Evolutionary conservation across 139 green algal species (phyloP), one percentile per base, ranked within the genome.

Genomic region (Ettlia oleoabundans): DNA sequence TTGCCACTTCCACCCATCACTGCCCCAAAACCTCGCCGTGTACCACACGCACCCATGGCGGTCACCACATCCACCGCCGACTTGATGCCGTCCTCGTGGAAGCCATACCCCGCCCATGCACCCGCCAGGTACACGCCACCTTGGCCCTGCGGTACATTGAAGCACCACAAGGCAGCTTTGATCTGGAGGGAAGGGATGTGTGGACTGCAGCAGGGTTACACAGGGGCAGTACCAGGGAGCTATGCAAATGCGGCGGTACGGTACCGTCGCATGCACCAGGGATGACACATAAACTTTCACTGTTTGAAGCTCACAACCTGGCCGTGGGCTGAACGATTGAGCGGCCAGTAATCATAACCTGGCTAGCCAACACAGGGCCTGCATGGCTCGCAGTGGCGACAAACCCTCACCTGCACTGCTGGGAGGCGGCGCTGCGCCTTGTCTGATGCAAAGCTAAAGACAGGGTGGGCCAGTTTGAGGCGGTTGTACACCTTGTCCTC

Each of bases 81-180:
- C 61, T 86, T 87, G 75, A 99, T 94, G 75, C 96, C 96, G 85
- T 99, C 96, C 88, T 99, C 96, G 82, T 99, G 96, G 88, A 99
- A 99, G 22, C 96, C 96, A 71, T 98, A 98, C 2, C 94, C 91
- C 37, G 85, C 90, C 96, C 95, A 97, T 5, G 95, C 95, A 13
- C 94, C 93, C 40, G 84, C 83, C 64, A 93, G 89, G 70, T 89
- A 95, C 41, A 95, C 43, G 24, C 86, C 82, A 5, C 88, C 85
- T 72, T 74, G 67, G 41, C 90, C 92, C 76, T 96, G 87, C 61
- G 88, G 22, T 30, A 18, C 62, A 40, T 30, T 28, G 47, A 33
- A 35, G 66, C 38, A 7, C 0, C 38, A 32, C 35, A 73, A n/a
- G 38, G n/a, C 19, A 32, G 47, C 47, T 58, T 58, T 58, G 47